These are phyloP conservation scores for Diaporthe amygdali DNA, from an alignment of 2,329 filamentous ascomycete species.

Conservation along the genomic window DNA sequence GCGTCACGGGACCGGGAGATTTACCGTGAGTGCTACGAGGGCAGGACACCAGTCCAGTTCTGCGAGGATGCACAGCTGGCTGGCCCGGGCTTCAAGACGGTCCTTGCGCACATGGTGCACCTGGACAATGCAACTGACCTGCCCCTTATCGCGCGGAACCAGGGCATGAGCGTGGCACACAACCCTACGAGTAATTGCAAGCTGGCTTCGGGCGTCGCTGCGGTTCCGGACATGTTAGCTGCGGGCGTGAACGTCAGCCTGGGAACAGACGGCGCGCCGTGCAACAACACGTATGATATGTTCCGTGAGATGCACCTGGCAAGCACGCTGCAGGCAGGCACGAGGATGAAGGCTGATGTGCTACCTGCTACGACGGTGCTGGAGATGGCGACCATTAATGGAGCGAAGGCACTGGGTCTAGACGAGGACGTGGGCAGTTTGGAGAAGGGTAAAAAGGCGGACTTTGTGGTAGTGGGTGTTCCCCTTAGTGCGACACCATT, in stretches of 20 bases:
- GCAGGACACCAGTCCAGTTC: conserved; percentile 48
- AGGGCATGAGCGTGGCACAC: conserved; percentile 50
- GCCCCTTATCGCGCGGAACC: conserved; percentile 36
- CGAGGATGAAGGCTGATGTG: conserved; percentile 44
- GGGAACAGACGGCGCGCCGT: conserved; percentile 59
- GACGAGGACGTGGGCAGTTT: conserved; percentile 43
- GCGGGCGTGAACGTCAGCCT: conserved; percentile 51
- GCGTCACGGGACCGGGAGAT: conserved; percentile 44
- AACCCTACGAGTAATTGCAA: conserved; percentile 58
- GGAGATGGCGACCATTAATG: conserved; percentile 58
- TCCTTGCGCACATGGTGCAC: conserved; percentile 58
- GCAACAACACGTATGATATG: conserved; percentile 57
- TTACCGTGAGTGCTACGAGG: conserved; percentile 41
- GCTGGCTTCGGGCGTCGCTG: conserved; percentile 54
- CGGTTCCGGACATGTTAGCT: conserved; percentile 48
- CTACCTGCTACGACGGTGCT: conserved; percentile 51
- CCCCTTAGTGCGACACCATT: background rate
- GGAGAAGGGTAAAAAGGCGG: conserved; percentile 49
- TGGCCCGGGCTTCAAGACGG: conserved; percentile 45
- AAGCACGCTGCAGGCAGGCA: conserved; percentile 52
- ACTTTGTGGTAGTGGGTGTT: conserved; percentile 38
- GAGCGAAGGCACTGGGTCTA: conserved; percentile 52
- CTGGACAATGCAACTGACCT: conserved; percentile 37
- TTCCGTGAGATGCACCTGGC: conserved; percentile 59
- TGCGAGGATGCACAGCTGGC: conserved; percentile 43